Percentiles rank a stretch among this genome's conserved stretches.
Evolutionary conservation across 2,329 filamentous ascomycete genomes (phyloP).

Genomic region (Raffaelea ambrosiae): DNA sequence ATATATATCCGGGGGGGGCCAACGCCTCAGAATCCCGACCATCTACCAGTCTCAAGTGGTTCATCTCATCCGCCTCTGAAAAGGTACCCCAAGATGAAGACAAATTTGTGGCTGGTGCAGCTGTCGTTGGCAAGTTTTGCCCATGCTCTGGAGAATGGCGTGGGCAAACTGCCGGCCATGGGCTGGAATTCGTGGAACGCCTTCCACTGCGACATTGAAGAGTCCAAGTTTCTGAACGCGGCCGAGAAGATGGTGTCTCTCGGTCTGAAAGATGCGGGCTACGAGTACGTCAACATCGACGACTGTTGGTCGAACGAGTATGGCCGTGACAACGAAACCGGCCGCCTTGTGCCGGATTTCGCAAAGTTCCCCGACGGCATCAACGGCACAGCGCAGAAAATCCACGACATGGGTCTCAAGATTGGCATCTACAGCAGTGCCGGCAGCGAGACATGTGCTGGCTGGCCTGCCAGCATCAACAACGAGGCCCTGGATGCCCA

Average conservation of each 20-base stretch:
- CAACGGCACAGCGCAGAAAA: conserved; percentile 38
- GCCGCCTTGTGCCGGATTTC: conserved; percentile 31
- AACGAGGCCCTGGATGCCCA: conserved; percentile 49
- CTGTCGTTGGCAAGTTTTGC: not conserved
- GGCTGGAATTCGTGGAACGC: conserved; percentile 48
- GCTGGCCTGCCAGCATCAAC: conserved; percentile 47
- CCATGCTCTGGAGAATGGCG: not conserved
- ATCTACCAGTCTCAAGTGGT: no score
- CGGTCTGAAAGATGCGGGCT: conserved; percentile 44
- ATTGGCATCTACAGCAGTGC: conserved; percentile 55
- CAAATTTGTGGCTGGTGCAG: not conserved
- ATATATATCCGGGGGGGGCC: no score
- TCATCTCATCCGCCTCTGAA: no score
- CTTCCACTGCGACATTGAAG: conserved; percentile 40
- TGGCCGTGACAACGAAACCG: not conserved
- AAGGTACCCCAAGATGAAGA: no score
- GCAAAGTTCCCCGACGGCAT: conserved; percentile 52
- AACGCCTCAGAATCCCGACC: no score
- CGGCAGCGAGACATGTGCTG: conserved; percentile 38
- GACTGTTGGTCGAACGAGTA: conserved; percentile 29
- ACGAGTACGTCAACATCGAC: conserved; percentile 52
- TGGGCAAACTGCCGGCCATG: conserved; percentile 26
- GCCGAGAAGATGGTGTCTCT: conserved; percentile 38
- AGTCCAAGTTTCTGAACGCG: conserved; percentile 37
- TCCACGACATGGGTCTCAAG: conserved; percentile 51